Percentiles rank a stretch among this genome's conserved stretches.
These are phyloP conservation scores for Hypoxylon trugodes DNA, from an alignment of 495 filamentous ascomycete species.

Conservation along the genomic window DNA sequence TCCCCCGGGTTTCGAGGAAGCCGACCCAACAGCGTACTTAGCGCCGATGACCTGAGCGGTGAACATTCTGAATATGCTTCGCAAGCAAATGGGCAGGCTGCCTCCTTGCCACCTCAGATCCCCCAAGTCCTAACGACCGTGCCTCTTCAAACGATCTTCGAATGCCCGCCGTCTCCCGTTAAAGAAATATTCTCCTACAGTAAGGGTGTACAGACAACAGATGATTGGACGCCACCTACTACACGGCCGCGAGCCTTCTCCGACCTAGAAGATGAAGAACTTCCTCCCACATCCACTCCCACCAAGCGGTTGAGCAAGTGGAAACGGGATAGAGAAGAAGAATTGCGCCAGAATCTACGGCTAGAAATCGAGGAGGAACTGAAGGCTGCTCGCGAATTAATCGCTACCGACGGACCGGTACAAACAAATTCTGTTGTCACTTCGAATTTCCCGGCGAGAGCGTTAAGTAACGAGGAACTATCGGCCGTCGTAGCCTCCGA, in stretches of 20 bases:
- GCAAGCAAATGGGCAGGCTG: slow-evolving; percentile 49
- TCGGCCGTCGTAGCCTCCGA: slow-evolving; percentile 89
- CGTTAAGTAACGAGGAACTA: slow-evolving; percentile 84
- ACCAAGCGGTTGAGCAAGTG: slow-evolving; percentile 77
- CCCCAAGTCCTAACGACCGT: slow-evolving; percentile 66
- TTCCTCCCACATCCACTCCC: slow-evolving; percentile 52
- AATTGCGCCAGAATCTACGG: slow-evolving; percentile 83
- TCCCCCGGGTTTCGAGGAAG: slow-evolving; percentile 74
- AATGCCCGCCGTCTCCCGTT: slow-evolving; percentile 74
- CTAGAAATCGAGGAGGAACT: slow-evolving; percentile 94
- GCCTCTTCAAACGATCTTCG: slow-evolving; percentile 74
- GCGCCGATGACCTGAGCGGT: slow-evolving; percentile 75
- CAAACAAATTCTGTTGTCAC: slow-evolving; percentile 49
- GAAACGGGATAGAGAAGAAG: slow-evolving; percentile 83
- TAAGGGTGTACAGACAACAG: slow-evolving; percentile 89
- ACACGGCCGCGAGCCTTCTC: slow-evolving; percentile 58
- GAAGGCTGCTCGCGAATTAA: slow-evolving; percentile 68
- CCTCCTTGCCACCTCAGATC: slow-evolving; percentile 46
- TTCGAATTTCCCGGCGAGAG: slow-evolving; percentile 78
- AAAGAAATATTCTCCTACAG: slow-evolving; percentile 91
- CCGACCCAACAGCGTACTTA: slow-evolving; percentile 84
- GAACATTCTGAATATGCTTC: slow-evolving; percentile 67
- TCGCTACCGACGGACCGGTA: slow-evolving; percentile 60
- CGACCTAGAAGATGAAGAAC: slow-evolving; percentile 62
- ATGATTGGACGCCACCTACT: slow-evolving; percentile 66